These are phyloP conservation scores for Kazachstania martiniae DNA, from an alignment of 805 yeast species.

Conservation along the genomic window DNA sequence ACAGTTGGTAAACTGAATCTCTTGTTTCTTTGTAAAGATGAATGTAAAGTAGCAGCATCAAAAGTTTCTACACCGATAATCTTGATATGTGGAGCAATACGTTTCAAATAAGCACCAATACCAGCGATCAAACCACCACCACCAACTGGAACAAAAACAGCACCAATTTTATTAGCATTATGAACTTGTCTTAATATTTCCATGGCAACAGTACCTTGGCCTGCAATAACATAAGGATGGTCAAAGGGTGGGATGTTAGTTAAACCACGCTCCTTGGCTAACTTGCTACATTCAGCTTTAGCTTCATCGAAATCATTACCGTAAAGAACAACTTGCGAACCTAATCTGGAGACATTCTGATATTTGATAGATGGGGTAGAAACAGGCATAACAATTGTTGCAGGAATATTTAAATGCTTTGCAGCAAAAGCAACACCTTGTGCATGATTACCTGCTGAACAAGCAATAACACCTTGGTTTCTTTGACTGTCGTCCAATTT, in stretches of 20 bases:
- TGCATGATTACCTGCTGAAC: conserved; percentile 98
- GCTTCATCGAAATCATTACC: conserved; percentile 97
- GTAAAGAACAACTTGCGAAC: conserved; percentile 83
- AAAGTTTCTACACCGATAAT: conserved; percentile 91
- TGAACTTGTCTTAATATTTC: conserved; percentile 84
- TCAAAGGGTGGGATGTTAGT: conserved; percentile 97
- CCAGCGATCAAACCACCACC: conserved; percentile 97
- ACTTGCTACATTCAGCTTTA: conserved; percentile 73
- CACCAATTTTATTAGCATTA: conserved; percentile 51
- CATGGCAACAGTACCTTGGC: conserved; percentile 96
- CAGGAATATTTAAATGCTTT: conserved; percentile 71
- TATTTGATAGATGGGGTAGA: conserved; percentile 94
- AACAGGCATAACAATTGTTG: conserved; percentile 96
- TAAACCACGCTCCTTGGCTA: conserved; percentile 57
- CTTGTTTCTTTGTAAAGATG: conserved; percentile 47
- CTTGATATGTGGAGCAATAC: conserved; percentile 96
- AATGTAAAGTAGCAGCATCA: conserved; percentile 89
- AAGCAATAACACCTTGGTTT: conserved; percentile 88
- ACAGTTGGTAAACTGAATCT: conserved; percentile 55
- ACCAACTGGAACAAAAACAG: conserved; percentile 88
- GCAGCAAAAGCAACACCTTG: conserved; percentile 98
- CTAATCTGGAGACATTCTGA: conserved; percentile 82
- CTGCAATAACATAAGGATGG: conserved; percentile 96
- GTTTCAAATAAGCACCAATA: conserved; percentile 76
- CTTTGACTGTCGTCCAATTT: conserved; percentile 48